Evolutionary conservation across 805 yeast genomes (phyloP), one percentile per base, ranked within the genome.

Genomic region (Yarrowia divulgata): DNA sequence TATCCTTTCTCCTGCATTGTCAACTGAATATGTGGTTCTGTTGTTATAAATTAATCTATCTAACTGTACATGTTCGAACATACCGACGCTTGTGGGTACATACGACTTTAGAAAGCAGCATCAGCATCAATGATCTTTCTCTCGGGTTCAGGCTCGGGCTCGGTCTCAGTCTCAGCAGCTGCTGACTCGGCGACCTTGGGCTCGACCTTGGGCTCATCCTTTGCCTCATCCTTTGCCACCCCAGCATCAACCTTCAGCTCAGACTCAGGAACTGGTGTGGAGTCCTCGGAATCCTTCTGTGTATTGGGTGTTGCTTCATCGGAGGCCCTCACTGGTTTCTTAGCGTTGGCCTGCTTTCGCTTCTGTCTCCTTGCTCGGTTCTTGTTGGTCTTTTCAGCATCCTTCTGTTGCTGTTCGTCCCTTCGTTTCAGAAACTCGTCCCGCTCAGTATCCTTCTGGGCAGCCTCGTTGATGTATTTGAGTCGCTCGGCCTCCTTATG

Each of bases 401-500:
- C 80, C 52, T 60, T 32, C n/a, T 23, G 40, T 45, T 69, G 57
- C 69, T 68, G 18, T 19, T 68, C 69, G 32, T 32, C 52, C 48
- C 73, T 49, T 45, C 71, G 71, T 49, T 54, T 69, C 19, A 71
- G 74, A 69, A 77, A 79, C 57, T 72, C 79, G 34, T 52, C 66
- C 10, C 55, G 52, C n/a, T 69, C 73, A 34, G 62, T 46, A 64
- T 75, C 77, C 57, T 67, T 60, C 62, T 63, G 62, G 23, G 73
- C 72, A 43, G 72, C 72, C 39, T 66, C 71, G 40, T 77, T 74
- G 43, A 75, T 71, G 18, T 70, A 67, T 62, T 72, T 71, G 55
- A 69, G 57, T n/a, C 77, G 72, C 57, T 77, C 79, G 32, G 71
- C 50, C 63, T 76, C 78, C 58, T 75, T 70, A 39, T 80, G 72